Base-by-base conservation (phyloP, 208 protist species). In the Plasmodiophora brassicae region DNA sequence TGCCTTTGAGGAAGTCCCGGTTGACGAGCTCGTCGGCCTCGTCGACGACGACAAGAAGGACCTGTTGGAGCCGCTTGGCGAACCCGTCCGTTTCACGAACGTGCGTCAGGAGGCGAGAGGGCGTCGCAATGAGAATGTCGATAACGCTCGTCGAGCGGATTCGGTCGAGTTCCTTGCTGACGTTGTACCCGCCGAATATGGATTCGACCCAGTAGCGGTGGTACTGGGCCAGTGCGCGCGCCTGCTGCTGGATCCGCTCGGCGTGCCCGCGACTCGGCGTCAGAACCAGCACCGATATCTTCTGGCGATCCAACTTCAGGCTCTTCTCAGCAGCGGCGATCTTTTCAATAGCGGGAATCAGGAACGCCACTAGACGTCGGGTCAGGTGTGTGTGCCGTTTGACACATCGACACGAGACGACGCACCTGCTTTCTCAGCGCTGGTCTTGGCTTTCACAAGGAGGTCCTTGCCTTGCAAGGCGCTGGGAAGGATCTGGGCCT, bases 21-120 rank as follows among this genome's bases (percentile, higher is more conserved):
- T 86, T 36, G 10, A 86, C 28, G 1, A 86, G 83, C 45, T 53
- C n/a, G 41, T 86, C 83, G 14, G 83, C 83, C 41, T 86, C 83
- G 41, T 86, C 83, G 22, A 86, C 8, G 44, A 86, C 39, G 8
- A 86, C 8, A 1, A 46, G n/a, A 22, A 45, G 38, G 83, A 86
- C 32, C 8, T 36, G 25, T 22, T n/a, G 10, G 14, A 53, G 1
- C 14, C 41, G 83, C 5, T 45, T 8, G 20, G 38, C 10, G 8
- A 86, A 46, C 8, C 83, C 83, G 20, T 1, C 22, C 25, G 25
- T 86, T 8, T 86, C 41, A 14, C 41, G n/a, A 25, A 86, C 8
- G 45, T 86, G 83, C n/a, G n/a, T 36, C 45, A 86, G 39, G 1
- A 86, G 45, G 10, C 83, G 83, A n/a, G 28, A 22, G 28, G 83